Conservation (phyloP, 1,139 yeast genomes). For the Yamadazyma diddensiae region DNA sequence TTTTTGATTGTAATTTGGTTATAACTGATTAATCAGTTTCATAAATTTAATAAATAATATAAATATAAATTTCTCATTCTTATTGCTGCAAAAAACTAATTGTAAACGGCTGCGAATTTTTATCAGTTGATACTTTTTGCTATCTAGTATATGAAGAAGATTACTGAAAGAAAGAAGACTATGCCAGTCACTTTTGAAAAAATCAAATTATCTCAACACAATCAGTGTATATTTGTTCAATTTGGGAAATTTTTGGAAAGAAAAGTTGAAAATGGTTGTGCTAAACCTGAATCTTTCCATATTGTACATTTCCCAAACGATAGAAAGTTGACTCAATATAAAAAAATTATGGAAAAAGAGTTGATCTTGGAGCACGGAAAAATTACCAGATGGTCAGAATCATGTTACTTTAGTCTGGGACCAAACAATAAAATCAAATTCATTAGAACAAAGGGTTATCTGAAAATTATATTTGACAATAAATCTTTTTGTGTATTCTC, state of each 20-base stretch:
- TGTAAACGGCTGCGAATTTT: constrained; percentile 3
- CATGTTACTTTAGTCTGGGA: too few species aligned
- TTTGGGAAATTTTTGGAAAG: not conserved
- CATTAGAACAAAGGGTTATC: too few species aligned
- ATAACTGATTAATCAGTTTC: not conserved
- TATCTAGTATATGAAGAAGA: not conserved
- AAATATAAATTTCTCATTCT: constrained; percentile 1
- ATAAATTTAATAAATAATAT: constrained; percentile 1
- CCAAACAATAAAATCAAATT: too few species aligned
- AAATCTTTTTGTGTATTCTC: too few species aligned
- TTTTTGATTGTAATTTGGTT: not conserved
- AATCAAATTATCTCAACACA: not conserved
- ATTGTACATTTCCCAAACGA: not conserved
- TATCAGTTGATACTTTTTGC: too few species aligned
- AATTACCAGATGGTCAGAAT: too few species aligned
- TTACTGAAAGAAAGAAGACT: too few species aligned
- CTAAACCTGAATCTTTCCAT: not conserved
- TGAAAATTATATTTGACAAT: too few species aligned
- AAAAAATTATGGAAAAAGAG: not conserved
- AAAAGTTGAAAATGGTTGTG: not conserved
- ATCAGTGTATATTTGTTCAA: not conserved
- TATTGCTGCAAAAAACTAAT: too few species aligned
- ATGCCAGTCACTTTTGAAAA: too few species aligned
- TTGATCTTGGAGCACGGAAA: too few species aligned
- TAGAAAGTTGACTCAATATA: not conserved